These are phyloP conservation scores for Fusarium sp. DNA, from an alignment of 2,329 filamentous ascomycete genomes.

Conservation along the genomic window DNA sequence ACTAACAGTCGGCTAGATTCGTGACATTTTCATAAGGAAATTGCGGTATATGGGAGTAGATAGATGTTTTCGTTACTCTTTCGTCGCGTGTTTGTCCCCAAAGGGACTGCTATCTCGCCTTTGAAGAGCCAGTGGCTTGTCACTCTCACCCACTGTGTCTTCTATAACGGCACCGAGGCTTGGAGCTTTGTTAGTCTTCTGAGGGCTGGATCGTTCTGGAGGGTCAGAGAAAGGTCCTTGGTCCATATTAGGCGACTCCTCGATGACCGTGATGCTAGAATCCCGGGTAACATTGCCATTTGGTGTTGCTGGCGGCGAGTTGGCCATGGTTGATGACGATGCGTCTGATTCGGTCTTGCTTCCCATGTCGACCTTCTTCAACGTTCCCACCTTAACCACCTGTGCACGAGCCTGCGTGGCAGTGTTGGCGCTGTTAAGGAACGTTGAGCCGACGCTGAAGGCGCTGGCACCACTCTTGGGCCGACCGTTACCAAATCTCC, in stretches of 20 bases:
- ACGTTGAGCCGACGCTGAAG: conserved; percentile 77
- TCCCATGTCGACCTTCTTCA: conserved; percentile 61
- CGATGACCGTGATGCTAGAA: conserved; percentile 63
- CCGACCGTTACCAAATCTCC: conserved; percentile 64
- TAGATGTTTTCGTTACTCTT: conserved; percentile 54
- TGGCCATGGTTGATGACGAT: conserved; percentile 39
- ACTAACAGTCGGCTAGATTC: conserved; percentile 38
- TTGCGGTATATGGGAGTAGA: conserved; percentile 32
- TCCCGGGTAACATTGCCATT: conserved; percentile 51
- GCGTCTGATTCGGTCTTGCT: conserved; percentile 55
- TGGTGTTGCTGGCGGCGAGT: conserved; percentile 43
- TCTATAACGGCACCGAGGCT: conserved; percentile 69
- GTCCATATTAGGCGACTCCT: conserved; percentile 63
- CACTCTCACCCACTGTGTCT: conserved; percentile 59
- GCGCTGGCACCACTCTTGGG: conserved; percentile 69
- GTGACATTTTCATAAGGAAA: conserved; percentile 36
- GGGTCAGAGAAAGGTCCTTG: conserved; percentile 73
- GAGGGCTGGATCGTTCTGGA: conserved; percentile 52
- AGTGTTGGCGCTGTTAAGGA: conserved; percentile 74
- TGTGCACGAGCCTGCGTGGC: conserved; percentile 70
- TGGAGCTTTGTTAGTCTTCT: conserved; percentile 54
- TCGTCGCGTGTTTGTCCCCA: conserved; percentile 69
- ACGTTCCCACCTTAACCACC: conserved; percentile 69
- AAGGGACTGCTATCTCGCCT: conserved; percentile 64
- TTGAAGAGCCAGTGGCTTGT: conserved; percentile 48